phyloP scores from a whole-genome alignment of 345 rosid species.

The Murraya koenigii region DNA sequence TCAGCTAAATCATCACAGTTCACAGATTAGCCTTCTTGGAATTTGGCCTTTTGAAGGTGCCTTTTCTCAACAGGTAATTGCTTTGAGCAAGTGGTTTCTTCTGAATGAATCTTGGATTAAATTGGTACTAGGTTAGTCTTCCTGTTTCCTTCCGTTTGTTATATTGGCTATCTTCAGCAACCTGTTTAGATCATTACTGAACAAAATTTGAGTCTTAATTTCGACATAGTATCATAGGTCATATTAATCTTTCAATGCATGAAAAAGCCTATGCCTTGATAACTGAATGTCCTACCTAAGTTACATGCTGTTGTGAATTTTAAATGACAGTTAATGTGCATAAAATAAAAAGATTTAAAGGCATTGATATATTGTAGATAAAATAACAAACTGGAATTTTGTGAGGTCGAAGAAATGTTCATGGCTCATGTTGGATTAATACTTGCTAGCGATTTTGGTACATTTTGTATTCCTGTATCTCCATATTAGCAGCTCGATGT shows the following conservation, averaged over 20 bases:
- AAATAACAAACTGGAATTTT: not conserved
- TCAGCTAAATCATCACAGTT: no score
- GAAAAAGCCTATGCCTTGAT: not conserved
- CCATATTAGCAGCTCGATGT: not conserved
- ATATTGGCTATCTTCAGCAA: no score
- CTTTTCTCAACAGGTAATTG: conserved; percentile 8
- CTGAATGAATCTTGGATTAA: conserved; percentile 3
- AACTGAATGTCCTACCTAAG: not conserved
- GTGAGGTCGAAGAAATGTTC: not conserved
- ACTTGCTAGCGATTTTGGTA: not conserved
- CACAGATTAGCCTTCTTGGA: no score
- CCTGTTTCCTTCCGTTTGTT: no score
- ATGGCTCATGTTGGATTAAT: not conserved
- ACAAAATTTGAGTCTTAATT: no score
- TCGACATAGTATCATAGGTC: no score
- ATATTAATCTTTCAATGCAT: not conserved
- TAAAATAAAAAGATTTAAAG: not conserved
- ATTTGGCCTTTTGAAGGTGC: not conserved
- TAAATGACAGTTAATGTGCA: not conserved
- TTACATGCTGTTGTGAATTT: not conserved
- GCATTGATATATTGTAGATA: not conserved
- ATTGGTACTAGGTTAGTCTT: not conserved
- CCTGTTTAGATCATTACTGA: no score
- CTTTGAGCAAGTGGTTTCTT: not conserved
- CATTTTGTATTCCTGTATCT: not conserved